These are phyloP conservation scores for Ambrosia trifida DNA, from an alignment of 129 eudicot genomes.

Conservation along the genomic window DNA sequence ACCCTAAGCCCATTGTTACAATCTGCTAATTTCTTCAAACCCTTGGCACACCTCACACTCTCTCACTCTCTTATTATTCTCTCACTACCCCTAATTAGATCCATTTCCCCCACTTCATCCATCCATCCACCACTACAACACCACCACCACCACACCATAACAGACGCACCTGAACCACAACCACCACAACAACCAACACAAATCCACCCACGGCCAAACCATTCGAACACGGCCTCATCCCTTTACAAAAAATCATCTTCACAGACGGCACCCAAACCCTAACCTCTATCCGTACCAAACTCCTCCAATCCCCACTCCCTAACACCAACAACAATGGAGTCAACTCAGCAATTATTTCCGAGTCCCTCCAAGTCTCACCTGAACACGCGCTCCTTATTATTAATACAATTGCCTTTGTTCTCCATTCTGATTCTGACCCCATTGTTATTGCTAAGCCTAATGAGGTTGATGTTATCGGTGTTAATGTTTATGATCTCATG, in stretches of 20 bases:
- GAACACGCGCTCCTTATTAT: conserved; percentile 74
- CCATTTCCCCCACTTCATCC: too few species aligned
- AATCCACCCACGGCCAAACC: conserved; percentile 40
- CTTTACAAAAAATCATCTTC: conserved; percentile 45
- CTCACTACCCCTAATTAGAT: too few species aligned
- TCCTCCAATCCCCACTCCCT: conserved; percentile 40
- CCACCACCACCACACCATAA: too few species aligned
- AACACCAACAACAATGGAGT: conserved; percentile 40
- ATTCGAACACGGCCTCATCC: conserved; percentile 43
- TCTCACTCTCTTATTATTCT: too few species aligned
- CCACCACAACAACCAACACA: conserved; percentile 1
- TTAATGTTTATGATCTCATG: conserved; percentile 82
- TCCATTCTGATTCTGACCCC: conserved; percentile 61
- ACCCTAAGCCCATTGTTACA: too few species aligned
- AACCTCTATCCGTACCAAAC: conserved; percentile 56
- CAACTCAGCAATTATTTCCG: conserved; percentile 35
- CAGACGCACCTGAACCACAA: conserved; percentile 21
- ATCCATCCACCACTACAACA: too few species aligned
- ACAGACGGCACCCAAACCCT: conserved; percentile 41
- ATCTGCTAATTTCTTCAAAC: too few species aligned
- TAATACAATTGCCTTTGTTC: conserved; percentile 63
- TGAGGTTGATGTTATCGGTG: conserved; percentile 58
- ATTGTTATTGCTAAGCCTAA: conserved; percentile 50
- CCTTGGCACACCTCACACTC: too few species aligned
- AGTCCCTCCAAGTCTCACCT: conserved; percentile 55